phyloP scores from a whole-genome alignment of 257 asterid genomes.

The Solanum verrucosum region DNA sequence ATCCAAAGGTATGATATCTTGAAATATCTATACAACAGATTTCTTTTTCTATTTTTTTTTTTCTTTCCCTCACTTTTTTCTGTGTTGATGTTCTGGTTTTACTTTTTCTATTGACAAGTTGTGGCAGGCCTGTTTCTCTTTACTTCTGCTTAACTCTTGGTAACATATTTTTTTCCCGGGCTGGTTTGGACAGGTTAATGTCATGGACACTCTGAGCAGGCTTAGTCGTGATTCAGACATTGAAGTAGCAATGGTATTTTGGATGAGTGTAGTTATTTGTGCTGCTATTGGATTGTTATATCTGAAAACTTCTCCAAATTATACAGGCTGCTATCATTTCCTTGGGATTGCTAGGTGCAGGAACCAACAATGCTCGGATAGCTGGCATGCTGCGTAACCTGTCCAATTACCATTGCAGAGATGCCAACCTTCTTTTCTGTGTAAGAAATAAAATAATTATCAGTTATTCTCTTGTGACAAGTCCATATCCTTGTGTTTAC shows the following conservation, averaged over 20 bases:
- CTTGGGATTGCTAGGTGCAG: conserved; percentile 89
- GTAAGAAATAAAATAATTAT: conserved; percentile 21
- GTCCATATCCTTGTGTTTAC: background rate
- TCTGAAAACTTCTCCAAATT: conserved; percentile 1
- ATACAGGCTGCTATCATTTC: conserved; percentile 75
- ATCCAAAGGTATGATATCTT: conserved; percentile 58
- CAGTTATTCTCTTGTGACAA: background rate
- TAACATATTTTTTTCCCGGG: background rate
- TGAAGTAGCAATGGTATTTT: conserved; percentile 42
- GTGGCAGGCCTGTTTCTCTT: background rate
- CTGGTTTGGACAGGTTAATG: conserved; percentile 65
- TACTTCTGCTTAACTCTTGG: background rate
- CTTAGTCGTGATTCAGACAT: conserved; percentile 89
- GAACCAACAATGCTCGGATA: conserved; percentile 94
- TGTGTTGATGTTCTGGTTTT: background rate
- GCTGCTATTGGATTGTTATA: background rate
- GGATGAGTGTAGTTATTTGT: background rate
- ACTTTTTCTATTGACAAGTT: background rate
- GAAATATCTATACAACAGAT: background rate
- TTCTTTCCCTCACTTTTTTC: background rate
- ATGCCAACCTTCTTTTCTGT: conserved; percentile 87
- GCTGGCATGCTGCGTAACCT: conserved; percentile 93
- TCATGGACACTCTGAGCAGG: conserved; percentile 96
- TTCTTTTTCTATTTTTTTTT: background rate
- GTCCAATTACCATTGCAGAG: conserved; percentile 84